Evolutionary conservation across 2,329 filamentous ascomycete genomes (phyloP).

Genomic region (Pseudocercospora musae): DNA sequence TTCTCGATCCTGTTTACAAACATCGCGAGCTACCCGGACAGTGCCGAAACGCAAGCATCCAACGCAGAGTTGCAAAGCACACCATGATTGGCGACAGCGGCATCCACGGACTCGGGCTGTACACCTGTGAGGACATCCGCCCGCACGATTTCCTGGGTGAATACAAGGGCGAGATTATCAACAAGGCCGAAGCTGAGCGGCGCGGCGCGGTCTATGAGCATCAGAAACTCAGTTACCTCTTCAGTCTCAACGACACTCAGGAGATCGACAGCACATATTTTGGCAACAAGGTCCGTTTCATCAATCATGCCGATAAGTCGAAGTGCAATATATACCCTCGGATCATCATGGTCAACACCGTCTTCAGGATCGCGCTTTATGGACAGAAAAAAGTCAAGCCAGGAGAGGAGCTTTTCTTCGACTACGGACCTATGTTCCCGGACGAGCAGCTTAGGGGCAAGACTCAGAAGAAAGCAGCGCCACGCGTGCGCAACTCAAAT

Average conservation of each 20-base stretch:
- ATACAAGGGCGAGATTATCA: slow-evolving; percentile 75
- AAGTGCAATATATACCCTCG: slow-evolving; percentile 61
- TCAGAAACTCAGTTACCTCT: slow-evolving; percentile 62
- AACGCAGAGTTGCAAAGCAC: slow-evolving; percentile 63
- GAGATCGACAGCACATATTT: slow-evolving; percentile 69
- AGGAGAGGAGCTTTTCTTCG: slow-evolving; percentile 77
- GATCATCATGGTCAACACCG: slow-evolving; percentile 70
- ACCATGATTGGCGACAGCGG: slow-evolving; percentile 68
- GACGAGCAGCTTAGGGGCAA: slow-evolving; percentile 27
- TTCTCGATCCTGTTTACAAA: slow-evolving; percentile 66
- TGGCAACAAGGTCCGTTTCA: slow-evolving; percentile 78
- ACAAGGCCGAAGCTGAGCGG: slow-evolving; percentile 65
- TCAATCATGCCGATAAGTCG: slow-evolving; percentile 67
- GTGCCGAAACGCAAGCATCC: slow-evolving; percentile 71
- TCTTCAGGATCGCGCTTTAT: slow-evolving; percentile 70
- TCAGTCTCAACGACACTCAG: slow-evolving; percentile 52
- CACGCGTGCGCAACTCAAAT: slow-evolving; percentile 25
- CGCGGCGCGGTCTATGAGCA: slow-evolving; percentile 63
- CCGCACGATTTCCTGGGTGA: slow-evolving; percentile 74
- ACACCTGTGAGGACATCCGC: slow-evolving; percentile 64
- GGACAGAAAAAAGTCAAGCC: slow-evolving; percentile 63
- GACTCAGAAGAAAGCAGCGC: slow-evolving; percentile 19
- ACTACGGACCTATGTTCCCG: slow-evolving; percentile 58
- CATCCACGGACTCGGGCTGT: slow-evolving; percentile 73
- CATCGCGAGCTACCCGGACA: slow-evolving; percentile 57